Evolutionary conservation across 2,329 filamentous ascomycete species (phyloP).

Genomic region (Xylariaceae sp.): DNA sequence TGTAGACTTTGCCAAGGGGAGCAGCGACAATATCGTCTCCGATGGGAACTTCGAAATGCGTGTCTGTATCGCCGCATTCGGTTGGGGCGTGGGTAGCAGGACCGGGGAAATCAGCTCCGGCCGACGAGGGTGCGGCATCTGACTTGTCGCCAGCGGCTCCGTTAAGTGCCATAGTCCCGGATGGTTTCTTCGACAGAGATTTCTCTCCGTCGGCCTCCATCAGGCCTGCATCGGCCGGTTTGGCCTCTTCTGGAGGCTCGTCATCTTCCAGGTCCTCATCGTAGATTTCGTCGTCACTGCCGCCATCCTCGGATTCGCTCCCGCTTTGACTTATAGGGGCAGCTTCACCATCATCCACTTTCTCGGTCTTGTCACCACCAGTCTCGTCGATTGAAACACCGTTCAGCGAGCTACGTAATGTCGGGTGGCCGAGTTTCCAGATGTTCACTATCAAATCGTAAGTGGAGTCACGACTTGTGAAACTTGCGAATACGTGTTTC

Average conservation of each 20-base stretch:
- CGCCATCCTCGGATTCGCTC: constrained; percentile 52
- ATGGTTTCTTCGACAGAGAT: constrained; percentile 64
- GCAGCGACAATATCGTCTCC: constrained; percentile 83
- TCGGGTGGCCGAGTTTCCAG: constrained; percentile 94
- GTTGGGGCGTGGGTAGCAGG: constrained; percentile 77
- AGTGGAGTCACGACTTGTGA: constrained; percentile 88
- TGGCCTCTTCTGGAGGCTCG: constrained; percentile 40
- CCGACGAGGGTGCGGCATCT: constrained; percentile 41
- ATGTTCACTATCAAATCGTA: constrained; percentile 97
- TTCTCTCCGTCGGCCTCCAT: constrained; percentile 57
- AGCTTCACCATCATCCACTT: constrained; percentile 54
- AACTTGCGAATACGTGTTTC: constrained; percentile 91
- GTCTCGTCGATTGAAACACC: constrained; percentile 77
- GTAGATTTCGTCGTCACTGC: constrained; percentile 68
- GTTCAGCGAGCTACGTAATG: constrained; percentile 83
- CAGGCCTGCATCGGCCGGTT: constrained; percentile 38
- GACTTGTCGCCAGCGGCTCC: constrained; percentile 45
- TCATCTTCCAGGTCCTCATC: constrained; percentile 76
- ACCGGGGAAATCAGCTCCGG: constrained; percentile 69
- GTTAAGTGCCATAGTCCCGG: constrained; percentile 48
- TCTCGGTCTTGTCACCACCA: constrained; percentile 87
- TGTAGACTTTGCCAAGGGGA: constrained; percentile 87
- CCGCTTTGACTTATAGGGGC: constrained; percentile 46
- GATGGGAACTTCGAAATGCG: constrained; percentile 78
- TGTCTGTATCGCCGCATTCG: constrained; percentile 71